Evolutionary conservation across 306 rosid genomes (phyloP), one percentile per base, ranked within the genome.

Genomic region (Astragalus membranaceus): DNA sequence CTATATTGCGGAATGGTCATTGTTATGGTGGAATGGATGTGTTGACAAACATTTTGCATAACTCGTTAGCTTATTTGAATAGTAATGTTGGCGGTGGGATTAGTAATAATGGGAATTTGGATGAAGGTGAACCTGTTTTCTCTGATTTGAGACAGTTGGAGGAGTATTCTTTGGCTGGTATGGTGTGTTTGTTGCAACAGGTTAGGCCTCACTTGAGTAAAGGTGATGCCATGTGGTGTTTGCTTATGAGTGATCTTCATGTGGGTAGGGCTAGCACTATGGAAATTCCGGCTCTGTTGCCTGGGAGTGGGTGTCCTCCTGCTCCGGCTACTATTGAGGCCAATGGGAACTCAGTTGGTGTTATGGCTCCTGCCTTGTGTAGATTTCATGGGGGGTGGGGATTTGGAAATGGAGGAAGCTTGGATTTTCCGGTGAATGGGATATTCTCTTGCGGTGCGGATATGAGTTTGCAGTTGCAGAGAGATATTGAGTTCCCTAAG

Each of bases 171-270:
- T 81, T 94, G 51, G 94, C 94, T 0, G 89, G 92, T 32, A 88
- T 90, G 96, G 95, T 90, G 43, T 84, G 92, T 77, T 78, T 90
- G 86, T 82, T 94, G 83, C 96, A 87, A 50, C 97, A 87, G 61
- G 81, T 87, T 67, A 90, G 87, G 70, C 96, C 96, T 8, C 76
- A 86, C 71, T 83, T 94, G 88, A 94, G 86, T 70, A 90, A 88
- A 81, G 95, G 95, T 4, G 97, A 94, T 80, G 98, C 96, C 8
- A 87, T 94, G 97, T 88, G 97, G 96, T 88, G 97, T 80, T 79
- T 94, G 89, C 91, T 90, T 20, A 94, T 86, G 97, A 90, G 92
- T 79, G 96, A 94, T 68, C 95, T 94, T 87, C 92, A 94, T 80
- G 92, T 90, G 2, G 95, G 91, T 15, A 88, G 89, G 69, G 98